Conservation (phyloP, 2,329 filamentous ascomycete species). For the Fusarium anthophilum region DNA sequence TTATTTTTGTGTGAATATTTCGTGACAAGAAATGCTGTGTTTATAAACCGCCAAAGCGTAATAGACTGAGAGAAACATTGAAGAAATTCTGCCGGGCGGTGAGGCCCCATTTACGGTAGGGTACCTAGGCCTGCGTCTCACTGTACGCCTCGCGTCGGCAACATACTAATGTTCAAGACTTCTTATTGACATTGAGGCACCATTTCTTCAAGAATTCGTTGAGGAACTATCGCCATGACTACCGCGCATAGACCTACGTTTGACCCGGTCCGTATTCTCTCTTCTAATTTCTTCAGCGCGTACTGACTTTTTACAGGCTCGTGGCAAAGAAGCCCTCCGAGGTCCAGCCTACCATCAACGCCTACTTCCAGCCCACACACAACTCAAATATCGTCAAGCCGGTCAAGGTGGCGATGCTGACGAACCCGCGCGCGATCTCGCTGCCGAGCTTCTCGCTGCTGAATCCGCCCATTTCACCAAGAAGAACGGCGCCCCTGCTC, state of each 20-base stretch:
- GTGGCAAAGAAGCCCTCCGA: conserved; percentile 92
- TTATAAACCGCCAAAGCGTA: conserved; percentile 4
- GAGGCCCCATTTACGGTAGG: conserved; percentile 25
- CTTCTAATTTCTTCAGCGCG: not conserved
- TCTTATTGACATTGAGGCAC: not conserved
- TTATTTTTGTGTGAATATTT: conserved; percentile 15
- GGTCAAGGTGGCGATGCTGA: conserved; percentile 85
- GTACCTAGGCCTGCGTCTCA: conserved; percentile 7
- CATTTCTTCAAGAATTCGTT: not conserved
- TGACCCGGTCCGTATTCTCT: conserved; percentile 74
- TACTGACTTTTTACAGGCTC: conserved; percentile 66
- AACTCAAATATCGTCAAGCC: conserved; percentile 86
- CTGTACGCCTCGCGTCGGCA: conserved; percentile 3
- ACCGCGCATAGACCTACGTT: conserved; percentile 89
- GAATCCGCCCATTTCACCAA: conserved; percentile 90
- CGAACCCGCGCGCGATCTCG: conserved; percentile 77
- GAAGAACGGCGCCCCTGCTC: conserved; percentile 67
- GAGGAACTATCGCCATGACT: conserved; percentile 59
- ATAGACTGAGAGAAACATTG: conserved; percentile 26
- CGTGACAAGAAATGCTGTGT: conserved; percentile 2
- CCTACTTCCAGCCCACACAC: conserved; percentile 90
- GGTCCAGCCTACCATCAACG: conserved; percentile 97
- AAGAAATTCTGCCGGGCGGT: conserved; percentile 63
- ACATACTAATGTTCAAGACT: not conserved
- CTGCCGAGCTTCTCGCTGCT: conserved; percentile 87